phyloP scores from a whole-genome alignment of 139 green algal species.

The Micractinium conductrix region DNA sequence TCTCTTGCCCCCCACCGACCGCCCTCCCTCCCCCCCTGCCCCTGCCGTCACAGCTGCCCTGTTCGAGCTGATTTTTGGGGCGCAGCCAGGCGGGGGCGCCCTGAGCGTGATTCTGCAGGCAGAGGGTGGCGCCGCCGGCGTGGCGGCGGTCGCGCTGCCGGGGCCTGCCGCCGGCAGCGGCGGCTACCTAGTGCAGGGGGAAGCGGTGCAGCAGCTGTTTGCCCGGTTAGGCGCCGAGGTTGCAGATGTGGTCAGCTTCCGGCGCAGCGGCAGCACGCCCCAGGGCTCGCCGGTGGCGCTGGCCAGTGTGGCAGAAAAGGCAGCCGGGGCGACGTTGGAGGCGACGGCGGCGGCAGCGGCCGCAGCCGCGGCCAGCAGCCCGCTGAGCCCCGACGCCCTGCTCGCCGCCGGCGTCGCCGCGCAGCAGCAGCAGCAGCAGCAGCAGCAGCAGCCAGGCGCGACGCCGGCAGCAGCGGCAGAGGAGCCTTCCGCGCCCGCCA shows the following conservation, averaged over 20 bases:
- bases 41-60: not conserved
- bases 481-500: not conserved
- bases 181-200: not conserved
- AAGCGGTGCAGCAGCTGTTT: slow-evolving; percentile 17
- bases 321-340: not conserved
- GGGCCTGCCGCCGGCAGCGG: not conserved
- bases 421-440: not conserved
- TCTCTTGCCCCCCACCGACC: no score
- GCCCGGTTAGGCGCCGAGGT: not conserved
- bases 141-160: no score
- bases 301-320: not conserved
- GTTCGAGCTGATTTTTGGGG: slow-evolving; percentile 14
- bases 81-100: not conserved
- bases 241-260: not conserved
- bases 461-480: not conserved
- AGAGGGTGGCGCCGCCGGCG: not conserved
- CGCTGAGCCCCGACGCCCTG: not conserved
- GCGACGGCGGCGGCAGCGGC: not conserved
- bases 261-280: not conserved
- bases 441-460: not conserved
- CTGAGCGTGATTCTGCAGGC: not conserved
- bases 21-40: not conserved
- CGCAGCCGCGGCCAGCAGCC: not conserved
- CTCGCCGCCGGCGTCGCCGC: not conserved
- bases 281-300: not conserved